Evolutionary conservation across 108 stramenopile species (phyloP), one percentile per base, ranked within the genome.

Genomic region (Schizochytrium sp.): DNA sequence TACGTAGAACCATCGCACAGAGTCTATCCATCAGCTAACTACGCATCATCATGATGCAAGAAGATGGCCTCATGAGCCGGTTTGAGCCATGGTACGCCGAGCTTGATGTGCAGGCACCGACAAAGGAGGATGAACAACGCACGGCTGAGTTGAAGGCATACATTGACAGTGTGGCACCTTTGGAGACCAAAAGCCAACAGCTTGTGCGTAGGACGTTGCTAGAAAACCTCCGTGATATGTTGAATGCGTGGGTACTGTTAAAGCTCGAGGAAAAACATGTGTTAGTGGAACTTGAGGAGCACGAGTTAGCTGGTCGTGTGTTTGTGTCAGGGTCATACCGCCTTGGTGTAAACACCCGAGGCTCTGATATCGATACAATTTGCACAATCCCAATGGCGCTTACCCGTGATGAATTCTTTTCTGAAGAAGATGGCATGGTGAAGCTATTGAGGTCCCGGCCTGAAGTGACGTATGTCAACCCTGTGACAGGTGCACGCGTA

Each of bases 271-370:
- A 83, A 53, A 83, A 83, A 28, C 50, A 83, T 53, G 76, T 83
- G 0, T 10, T 83, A 12, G 47, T 55, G 50, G 53, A 49, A n/a
- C 76, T 55, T 53, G 76, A 83, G 53, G 76, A 83, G 76, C 38
- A 38, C 50, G 76, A 83, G 50, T 40, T 55, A 47, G 76, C 76
- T 0, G 76, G 76, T 17, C 47, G 76, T n/a, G 76, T 94, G 58
- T 91, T 91, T 72, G 91, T 93, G 2, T 96, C 96, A 55, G 99
- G 99, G 15, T 96, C 95, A 57, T 98, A 98, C 92, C 94, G 97
- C 53, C 91, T 99, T 69, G 95, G 97, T 64, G 96, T 99, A 42
- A 96, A 97, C 88, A 97, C 97, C 92, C 97, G 97, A 1, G 98
- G 98, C 8, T 97, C 98, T 13, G 99, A 99, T 92, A 99, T 99